A percentile compares a stretch with the other conserved stretches of the same genome.
Evolutionary conservation across 1,284 basidiomycete species (phyloP).

Genomic region (Golubevia sp.): DNA sequence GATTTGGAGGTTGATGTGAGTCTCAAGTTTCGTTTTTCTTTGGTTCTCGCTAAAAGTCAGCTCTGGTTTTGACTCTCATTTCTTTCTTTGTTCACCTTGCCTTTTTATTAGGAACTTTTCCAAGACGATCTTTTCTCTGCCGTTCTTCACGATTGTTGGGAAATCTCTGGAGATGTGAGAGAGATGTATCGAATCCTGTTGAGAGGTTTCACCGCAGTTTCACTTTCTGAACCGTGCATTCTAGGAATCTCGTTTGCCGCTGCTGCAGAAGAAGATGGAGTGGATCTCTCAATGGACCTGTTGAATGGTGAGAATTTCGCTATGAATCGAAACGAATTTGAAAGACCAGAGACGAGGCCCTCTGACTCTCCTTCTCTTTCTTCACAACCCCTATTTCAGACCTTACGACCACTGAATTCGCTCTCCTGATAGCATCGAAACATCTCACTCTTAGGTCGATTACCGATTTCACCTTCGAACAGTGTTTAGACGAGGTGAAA

Average conservation of each 20-base stretch:
- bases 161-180: too few species aligned
- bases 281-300: background rate
- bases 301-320: background rate
- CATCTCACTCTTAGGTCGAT: slow-evolving; percentile 45
- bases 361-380: background rate
- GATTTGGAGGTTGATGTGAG: slow-evolving; percentile 5
- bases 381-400: slow-evolving; percentile 11
- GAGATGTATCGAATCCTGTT: too few species aligned
- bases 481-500: slow-evolving; percentile 41
- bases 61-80: too few species aligned
- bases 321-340: background rate
- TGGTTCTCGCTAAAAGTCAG: too few species aligned
- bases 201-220: too few species aligned
- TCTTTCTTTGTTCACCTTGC: too few species aligned
- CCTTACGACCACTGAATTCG: slow-evolving; percentile 42
- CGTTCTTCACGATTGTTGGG: too few species aligned
- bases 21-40: background rate
- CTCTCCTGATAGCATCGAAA: slow-evolving; percentile 45
- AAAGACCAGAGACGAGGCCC: too few species aligned
- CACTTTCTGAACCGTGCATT: too few species aligned
- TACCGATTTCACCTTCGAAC: slow-evolving; percentile 56
- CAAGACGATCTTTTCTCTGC: too few species aligned
- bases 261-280: background rate
- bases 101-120: too few species aligned
- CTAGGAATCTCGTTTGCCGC: too few species aligned